A percentile compares a stretch with the other conserved stretches of the same genome.
Evolutionary conservation across 805 yeast species (phyloP).

Genomic region (Komagataella kurtzmanii): DNA sequence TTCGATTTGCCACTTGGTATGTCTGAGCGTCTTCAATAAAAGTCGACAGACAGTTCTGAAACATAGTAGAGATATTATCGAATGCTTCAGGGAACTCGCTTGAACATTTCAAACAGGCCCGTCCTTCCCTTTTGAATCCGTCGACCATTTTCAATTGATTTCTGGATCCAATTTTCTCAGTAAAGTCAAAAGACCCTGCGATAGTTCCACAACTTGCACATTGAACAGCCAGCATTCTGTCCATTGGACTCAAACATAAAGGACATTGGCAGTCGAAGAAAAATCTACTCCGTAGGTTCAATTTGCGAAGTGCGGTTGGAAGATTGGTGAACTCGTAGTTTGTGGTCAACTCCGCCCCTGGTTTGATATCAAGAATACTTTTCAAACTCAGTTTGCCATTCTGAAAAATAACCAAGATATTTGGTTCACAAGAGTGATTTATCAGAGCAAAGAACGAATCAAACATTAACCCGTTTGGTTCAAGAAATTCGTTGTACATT

Average conservation of each 20-base stretch:
- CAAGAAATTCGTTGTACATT: constrained; percentile 13
- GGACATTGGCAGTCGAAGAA: constrained; percentile 21
- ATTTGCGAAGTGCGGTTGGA: constrained; percentile 17
- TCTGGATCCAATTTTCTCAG: neutral
- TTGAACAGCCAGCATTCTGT: constrained; percentile 14
- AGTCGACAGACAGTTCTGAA: neutral
- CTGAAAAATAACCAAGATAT: constrained; percentile 13
- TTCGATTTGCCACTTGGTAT: neutral
- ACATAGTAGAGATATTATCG: neutral
- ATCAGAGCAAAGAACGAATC: constrained; percentile 23
- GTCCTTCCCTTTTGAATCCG: neutral
- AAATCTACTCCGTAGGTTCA: constrained; percentile 15
- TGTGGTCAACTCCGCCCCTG: constrained; percentile 16
- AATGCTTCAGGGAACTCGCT: neutral
- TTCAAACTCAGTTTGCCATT: constrained; percentile 8
- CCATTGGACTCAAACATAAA: constrained; percentile 12
- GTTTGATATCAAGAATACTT: constrained; percentile 9
- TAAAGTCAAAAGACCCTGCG: constrained; percentile 7
- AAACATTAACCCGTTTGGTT: constrained; percentile 19
- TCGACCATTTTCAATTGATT: neutral
- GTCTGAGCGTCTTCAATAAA: neutral
- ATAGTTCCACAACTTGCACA: constrained; percentile 12
- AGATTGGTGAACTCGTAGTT: constrained; percentile 15
- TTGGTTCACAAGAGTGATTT: constrained; percentile 28
- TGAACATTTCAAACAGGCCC: neutral